Evolutionary conservation across 192 early-diverging fungal genomes (phyloP).

Genomic region (Physocladia obscura): DNA sequence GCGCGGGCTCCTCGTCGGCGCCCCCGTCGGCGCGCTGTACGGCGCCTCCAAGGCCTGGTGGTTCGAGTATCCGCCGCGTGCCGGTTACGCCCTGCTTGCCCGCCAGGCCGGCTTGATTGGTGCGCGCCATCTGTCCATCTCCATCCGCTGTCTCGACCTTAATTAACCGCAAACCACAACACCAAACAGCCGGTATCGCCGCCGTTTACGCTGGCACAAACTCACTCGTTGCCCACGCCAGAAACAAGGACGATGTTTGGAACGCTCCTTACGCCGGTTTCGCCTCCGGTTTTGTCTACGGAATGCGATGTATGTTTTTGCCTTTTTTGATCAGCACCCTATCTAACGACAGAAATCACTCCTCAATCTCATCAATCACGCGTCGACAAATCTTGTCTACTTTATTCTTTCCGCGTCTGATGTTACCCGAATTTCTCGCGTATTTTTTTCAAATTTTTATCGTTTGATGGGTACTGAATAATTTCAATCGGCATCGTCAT

Average conservation of each 20-base stretch:
- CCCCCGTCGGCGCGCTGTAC: conserved; percentile 13
- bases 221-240: conserved; percentile 8
- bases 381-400: neutral
- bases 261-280: conserved; percentile 30
- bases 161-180: too few species aligned
- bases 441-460: too few species aligned
- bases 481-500: too few species aligned
- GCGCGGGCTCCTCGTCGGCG: conserved; percentile 2
- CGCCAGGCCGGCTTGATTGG: neutral
- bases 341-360: neutral
- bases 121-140: too few species aligned
- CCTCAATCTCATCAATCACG: neutral
- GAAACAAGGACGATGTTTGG: conserved; percentile 30
- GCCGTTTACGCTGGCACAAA: conserved; percentile 7
- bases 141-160: neutral
- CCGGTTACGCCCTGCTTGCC: conserved; percentile 1
- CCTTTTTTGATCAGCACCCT: neutral
- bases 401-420: neutral
- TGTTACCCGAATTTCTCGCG: too few species aligned
- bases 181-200: conserved; percentile 17
- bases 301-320: neutral
- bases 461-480: too few species aligned
- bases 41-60: conserved; percentile 21
- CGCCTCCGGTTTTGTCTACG: conserved; percentile 11
- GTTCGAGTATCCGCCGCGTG: conserved; percentile 15